These are phyloP conservation scores for Aspergillus versicolor DNA, from an alignment of 2,329 filamentous ascomycete species.

Conservation along the genomic window DNA sequence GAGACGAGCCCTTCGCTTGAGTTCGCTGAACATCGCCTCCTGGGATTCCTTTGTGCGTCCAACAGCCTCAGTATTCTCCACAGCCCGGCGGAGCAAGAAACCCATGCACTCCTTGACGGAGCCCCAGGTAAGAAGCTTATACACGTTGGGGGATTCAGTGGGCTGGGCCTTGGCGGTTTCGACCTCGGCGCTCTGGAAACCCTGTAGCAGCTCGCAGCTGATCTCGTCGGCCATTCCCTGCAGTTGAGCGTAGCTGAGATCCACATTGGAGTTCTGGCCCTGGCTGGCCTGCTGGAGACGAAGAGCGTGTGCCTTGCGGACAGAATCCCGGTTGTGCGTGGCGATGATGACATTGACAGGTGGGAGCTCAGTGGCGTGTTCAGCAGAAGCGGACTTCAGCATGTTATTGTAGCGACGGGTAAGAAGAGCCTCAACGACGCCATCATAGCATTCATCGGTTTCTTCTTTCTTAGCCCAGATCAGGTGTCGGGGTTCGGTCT, in stretches of 20 bases:
- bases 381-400: slow-evolving; percentile 48
- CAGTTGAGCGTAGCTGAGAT: slow-evolving; percentile 71
- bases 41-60: slow-evolving; percentile 50
- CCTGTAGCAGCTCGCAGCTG: slow-evolving; percentile 58
- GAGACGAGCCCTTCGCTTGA: slow-evolving; percentile 32
- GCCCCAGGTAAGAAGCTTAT: slow-evolving; percentile 62
- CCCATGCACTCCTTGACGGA: slow-evolving; percentile 60
- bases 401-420: slow-evolving; percentile 58
- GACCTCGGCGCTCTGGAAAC: slow-evolving; percentile 29
- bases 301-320: slow-evolving; percentile 51
- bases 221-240: slow-evolving; percentile 97
- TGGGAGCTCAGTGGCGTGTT: slow-evolving; percentile 36
- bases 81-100: slow-evolving; percentile 62
- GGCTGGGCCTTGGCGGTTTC: slow-evolving; percentile 20
- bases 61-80: slow-evolving; percentile 70
- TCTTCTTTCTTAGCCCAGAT: slow-evolving; percentile 50
- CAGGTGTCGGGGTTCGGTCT: slow-evolving; percentile 46
- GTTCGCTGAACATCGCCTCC: slow-evolving; percentile 36
- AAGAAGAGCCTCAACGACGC: slow-evolving; percentile 55
- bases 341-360: slow-evolving; percentile 57
- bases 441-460: slow-evolving; percentile 55
- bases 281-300: slow-evolving; percentile 46
- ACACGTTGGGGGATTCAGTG: slow-evolving; percentile 48
- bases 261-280: slow-evolving; percentile 42
- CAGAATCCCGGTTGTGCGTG: slow-evolving; percentile 58